Evolutionary conservation across 1,284 basidiomycete genomes (phyloP).

Genomic region (Chiua sp.): DNA sequence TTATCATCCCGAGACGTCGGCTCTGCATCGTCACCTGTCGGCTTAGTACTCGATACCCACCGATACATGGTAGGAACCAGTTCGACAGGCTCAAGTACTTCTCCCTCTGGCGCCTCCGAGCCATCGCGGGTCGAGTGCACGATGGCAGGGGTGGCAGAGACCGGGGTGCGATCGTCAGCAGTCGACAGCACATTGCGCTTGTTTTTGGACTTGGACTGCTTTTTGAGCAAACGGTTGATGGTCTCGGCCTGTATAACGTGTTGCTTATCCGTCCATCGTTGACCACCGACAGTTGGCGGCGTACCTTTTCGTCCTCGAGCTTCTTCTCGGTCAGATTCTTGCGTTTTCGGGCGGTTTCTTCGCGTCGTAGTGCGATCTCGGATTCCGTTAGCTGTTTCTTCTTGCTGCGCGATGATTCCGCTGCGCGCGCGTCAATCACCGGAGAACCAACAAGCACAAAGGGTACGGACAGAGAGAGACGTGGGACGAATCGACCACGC

Average conservation of each 20-base stretch:
- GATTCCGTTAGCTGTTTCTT: constrained; percentile 84
- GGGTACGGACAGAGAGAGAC: constrained; percentile 46
- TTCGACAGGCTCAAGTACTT: constrained; percentile 38
- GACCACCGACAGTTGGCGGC: constrained; percentile 10
- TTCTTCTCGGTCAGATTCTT: constrained; percentile 90
- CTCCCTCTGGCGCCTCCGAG: constrained; percentile 38
- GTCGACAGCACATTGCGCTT: constrained; percentile 61
- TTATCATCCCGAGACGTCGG: constrained; percentile 1
- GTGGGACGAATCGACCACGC: constrained; percentile 67
- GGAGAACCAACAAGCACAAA: not conserved
- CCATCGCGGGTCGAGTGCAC: constrained; percentile 36
- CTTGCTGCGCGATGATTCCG: constrained; percentile 64
- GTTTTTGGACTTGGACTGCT: constrained; percentile 75
- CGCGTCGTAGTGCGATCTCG: constrained; percentile 80
- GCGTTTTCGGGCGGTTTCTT: constrained; percentile 87
- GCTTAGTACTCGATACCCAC: constrained; percentile 60
- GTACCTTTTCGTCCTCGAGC: constrained; percentile 90
- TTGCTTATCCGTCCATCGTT: constrained; percentile 84
- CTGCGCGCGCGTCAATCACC: constrained; percentile 26
- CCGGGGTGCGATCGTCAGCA: constrained; percentile 50
- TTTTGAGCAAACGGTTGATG: constrained; percentile 90
- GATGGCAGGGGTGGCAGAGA: constrained; percentile 36
- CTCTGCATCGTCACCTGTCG: constrained; percentile 5
- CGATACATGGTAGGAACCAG: constrained; percentile 60
- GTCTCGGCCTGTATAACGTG: constrained; percentile 71